phyloP scores from a whole-genome alignment of 805 yeast genomes.

The Candida taoyuanica region DNA sequence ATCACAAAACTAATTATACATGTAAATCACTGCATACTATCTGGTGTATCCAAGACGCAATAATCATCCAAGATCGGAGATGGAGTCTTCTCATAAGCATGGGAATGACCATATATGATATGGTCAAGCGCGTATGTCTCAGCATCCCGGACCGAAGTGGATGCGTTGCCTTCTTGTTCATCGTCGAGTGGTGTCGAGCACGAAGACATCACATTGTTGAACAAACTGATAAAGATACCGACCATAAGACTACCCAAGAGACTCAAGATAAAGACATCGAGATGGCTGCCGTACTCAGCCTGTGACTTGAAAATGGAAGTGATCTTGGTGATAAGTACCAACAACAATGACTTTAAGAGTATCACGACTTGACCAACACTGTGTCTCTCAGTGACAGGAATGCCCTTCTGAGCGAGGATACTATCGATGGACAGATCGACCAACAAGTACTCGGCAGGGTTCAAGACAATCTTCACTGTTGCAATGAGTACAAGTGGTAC shows the following conservation, averaged over 20 bases:
- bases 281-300: constrained; percentile 2
- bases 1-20: not conserved
- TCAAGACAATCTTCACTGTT: constrained; percentile 3
- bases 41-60: constrained; percentile 7
- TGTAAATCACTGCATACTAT: not conserved
- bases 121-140: no score
- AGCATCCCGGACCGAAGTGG: not conserved
- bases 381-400: not conserved
- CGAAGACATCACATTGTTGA: constrained; percentile 3
- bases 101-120: no score
- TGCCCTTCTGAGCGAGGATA: not conserved
- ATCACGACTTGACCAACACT: not conserved
- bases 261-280: constrained; percentile 9
- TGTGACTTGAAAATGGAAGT: constrained; percentile 5
- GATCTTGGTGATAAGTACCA: constrained; percentile 2
- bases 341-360: not conserved
- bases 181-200: not conserved
- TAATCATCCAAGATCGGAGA: constrained; percentile 3
- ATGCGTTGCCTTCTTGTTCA: not conserved
- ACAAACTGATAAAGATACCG: constrained; percentile 7
- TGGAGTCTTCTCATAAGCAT: no score
- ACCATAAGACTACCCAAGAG: constrained; percentile 12
- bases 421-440: constrained; percentile 1
- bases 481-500: constrained; percentile 10
- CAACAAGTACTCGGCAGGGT: constrained; percentile 3